Conservation (phyloP, 1,139 yeast genomes). For the Blastobotrys apis region DNA sequence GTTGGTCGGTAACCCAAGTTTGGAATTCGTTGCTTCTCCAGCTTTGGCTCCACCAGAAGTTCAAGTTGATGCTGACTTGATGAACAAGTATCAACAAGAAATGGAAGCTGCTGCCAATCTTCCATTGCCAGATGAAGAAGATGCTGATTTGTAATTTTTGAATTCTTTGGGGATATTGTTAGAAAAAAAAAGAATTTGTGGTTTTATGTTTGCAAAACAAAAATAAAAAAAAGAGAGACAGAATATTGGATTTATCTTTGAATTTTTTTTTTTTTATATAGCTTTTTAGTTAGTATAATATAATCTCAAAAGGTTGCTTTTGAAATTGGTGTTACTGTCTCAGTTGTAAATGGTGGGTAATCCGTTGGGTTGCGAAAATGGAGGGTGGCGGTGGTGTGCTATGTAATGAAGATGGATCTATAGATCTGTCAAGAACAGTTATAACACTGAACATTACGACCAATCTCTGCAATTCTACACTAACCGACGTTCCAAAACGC, state of each 20-base stretch:
- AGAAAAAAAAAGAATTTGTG: neutral
- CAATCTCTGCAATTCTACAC: no score
- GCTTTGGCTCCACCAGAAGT: slow-evolving; percentile 99
- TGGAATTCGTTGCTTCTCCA: slow-evolving; percentile 98
- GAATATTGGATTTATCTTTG: no score
- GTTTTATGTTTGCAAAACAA: neutral
- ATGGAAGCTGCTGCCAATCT: slow-evolving; percentile 99
- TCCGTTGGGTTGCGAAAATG: no score
- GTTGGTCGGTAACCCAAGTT: slow-evolving; percentile 95
- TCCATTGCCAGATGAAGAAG: slow-evolving; percentile 99
- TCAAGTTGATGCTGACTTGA: slow-evolving; percentile 89
- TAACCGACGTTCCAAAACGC: no score
- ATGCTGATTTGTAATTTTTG: slow-evolving; percentile 78
- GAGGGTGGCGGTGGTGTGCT: no score
- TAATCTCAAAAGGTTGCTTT: no score
- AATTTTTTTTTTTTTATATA: neutral
- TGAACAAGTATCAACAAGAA: slow-evolving; percentile 98
- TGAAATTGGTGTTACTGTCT: no score
- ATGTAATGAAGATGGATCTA: no score
- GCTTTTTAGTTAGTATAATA: no score
- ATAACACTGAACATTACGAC: no score
- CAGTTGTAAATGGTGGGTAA: no score
- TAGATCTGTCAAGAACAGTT: no score
- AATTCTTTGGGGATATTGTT: neutral
- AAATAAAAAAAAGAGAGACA: neutral